Evolutionary conservation across 1,284 basidiomycete genomes (phyloP).

Genomic region (Cronartium quercuum): DNA sequence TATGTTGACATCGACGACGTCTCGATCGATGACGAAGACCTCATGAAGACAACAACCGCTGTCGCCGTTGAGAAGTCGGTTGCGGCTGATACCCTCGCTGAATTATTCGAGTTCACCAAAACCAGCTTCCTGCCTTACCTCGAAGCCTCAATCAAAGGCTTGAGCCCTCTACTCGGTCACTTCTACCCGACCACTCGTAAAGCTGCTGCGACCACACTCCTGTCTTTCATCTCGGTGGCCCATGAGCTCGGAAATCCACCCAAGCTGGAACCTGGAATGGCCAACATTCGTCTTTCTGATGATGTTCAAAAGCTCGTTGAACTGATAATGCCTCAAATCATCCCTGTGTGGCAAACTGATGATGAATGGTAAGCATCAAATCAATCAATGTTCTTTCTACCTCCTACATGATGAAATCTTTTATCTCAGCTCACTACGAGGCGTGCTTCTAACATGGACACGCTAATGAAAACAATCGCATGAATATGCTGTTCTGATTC

Average conservation of each 20-base stretch:
- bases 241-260: slow-evolving; percentile 76
- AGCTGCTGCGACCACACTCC: slow-evolving; percentile 78
- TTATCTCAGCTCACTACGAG: slow-evolving; percentile 80
- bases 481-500: neutral
- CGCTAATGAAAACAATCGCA: slow-evolving; percentile 22
- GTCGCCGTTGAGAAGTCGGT: slow-evolving; percentile 99
- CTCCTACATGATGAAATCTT: slow-evolving; percentile 20
- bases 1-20: slow-evolving; percentile 55
- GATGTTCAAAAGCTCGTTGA: slow-evolving; percentile 76
- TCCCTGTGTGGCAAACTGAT: slow-evolving; percentile 88
- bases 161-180: slow-evolving; percentile 66
- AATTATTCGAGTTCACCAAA: slow-evolving; percentile 77
- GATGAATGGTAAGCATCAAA: slow-evolving; percentile 82
- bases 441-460: slow-evolving; percentile 51
- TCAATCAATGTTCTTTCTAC: neutral
- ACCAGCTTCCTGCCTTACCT: slow-evolving; percentile 79
- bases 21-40: slow-evolving; percentile 68
- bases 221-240: slow-evolving; percentile 85
- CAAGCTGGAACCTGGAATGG: slow-evolving; percentile 73
- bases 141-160: slow-evolving; percentile 65
- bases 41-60: slow-evolving; percentile 69
- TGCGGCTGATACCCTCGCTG: slow-evolving; percentile 90
- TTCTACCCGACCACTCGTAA: slow-evolving; percentile 99
- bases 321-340: slow-evolving; percentile 66
- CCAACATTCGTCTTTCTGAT: slow-evolving; percentile 62